Conservation (phyloP, 163 green algal species). For the Chlamydomonas reinhardtii region DNA sequence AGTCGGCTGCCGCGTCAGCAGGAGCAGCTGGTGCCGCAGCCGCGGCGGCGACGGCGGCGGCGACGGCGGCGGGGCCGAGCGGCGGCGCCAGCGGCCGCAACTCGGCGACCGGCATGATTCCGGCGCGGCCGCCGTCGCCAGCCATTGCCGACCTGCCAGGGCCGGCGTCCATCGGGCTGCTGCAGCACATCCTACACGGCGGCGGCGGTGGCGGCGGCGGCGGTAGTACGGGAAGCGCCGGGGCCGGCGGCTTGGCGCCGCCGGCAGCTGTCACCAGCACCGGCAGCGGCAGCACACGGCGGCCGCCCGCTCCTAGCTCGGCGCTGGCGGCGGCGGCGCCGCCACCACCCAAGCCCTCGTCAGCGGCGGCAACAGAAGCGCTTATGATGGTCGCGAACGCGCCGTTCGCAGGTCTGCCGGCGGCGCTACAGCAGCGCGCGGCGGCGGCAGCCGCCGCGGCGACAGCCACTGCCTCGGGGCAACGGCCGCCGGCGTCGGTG, state of each 20-base stretch:
- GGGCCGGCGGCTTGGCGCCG: too few relatives aligned
- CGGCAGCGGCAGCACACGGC: background rate
- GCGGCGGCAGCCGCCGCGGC: background rate
- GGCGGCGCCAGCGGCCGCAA: too few relatives aligned
- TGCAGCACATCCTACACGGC: constrained; percentile 22
- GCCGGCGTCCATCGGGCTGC: background rate
- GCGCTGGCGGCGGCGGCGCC: background rate
- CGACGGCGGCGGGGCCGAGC: background rate
- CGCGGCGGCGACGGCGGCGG: background rate
- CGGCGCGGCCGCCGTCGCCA: constrained; percentile 14
- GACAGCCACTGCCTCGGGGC: background rate
- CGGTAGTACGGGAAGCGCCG: background rate
- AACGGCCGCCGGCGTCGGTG: background rate
- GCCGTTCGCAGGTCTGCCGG: constrained; percentile 13
- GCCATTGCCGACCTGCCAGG: constrained; percentile 10
- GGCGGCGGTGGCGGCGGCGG: background rate
- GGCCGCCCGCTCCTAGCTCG: background rate
- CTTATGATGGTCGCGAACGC: background rate
- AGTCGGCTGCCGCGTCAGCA: background rate
- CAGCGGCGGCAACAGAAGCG: background rate
- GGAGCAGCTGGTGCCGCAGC: background rate
- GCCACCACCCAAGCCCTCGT: background rate
- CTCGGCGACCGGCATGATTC: background rate
- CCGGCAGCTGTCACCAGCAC: background rate
- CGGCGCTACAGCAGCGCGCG: constrained; percentile 12